Evolutionary conservation across 2,329 filamentous ascomycete species (phyloP).

Genomic region (Claviceps sp.): DNA sequence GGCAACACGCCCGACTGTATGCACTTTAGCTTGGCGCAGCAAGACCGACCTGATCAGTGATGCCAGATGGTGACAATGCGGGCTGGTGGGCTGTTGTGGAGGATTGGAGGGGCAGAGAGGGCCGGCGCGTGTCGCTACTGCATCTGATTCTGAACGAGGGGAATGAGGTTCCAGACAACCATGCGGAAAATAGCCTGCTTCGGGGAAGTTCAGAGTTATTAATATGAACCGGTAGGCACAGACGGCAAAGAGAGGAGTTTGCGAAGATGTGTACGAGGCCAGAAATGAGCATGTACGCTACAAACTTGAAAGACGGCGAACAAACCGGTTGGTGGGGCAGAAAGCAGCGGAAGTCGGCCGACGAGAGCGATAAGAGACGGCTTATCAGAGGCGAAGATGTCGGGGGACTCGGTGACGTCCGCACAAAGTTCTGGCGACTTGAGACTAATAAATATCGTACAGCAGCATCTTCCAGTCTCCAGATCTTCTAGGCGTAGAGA

Average conservation of each 20-base stretch:
- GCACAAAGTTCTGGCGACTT: no score
- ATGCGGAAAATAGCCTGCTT: background rate
- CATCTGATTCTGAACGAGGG: background rate
- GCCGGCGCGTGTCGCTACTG: background rate
- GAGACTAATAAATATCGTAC: background rate
- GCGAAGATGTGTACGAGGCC: background rate
- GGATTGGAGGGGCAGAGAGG: constrained; percentile 2
- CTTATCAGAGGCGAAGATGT: background rate
- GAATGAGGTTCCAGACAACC: background rate
- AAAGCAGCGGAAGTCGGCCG: background rate
- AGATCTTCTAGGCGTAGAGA: background rate
- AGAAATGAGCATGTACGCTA: no score
- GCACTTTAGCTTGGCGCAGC: background rate
- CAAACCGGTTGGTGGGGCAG: background rate
- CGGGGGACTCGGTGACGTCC: background rate
- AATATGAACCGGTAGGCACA: background rate
- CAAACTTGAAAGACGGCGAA: background rate
- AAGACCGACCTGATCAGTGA: background rate
- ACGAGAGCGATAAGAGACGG: background rate
- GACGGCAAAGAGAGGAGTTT: background rate
- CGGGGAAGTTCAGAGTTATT: background rate
- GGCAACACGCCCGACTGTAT: background rate
- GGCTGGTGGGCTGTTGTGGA: constrained; percentile 1
- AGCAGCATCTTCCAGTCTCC: background rate
- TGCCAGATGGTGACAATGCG: background rate